Evolutionary conservation across 2,329 filamentous ascomycete genomes (phyloP).

Genomic region (Penicillium aurantiogriseum): DNA sequence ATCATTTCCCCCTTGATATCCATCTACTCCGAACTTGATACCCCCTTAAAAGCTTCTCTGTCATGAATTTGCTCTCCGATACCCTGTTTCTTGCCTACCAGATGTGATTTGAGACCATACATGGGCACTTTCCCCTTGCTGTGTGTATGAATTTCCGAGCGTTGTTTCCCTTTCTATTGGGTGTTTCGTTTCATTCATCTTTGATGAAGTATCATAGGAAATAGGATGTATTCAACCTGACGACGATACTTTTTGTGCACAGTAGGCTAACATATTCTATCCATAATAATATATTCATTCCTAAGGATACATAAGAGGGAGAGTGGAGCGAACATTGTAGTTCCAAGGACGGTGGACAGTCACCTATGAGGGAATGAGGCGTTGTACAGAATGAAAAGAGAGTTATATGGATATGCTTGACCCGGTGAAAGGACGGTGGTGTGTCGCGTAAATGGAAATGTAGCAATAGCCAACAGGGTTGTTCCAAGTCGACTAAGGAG

Average conservation of each 20-base stretch:
- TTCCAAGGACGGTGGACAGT: background rate
- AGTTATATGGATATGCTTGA: background rate
- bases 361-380: background rate
- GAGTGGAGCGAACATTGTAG: background rate
- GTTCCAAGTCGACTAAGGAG: background rate
- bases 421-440: background rate
- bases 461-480: background rate
- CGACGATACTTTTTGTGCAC: background rate
- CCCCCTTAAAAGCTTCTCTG: conserved; percentile 2
- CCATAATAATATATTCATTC: background rate
- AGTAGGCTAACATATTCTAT: background rate
- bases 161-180: background rate
- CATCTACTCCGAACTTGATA: conserved; percentile 14
- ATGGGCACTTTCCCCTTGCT: background rate
- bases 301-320: conserved; percentile 14
- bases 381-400: background rate
- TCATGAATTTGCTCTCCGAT: conserved; percentile 13
- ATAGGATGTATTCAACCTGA: background rate
- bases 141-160: background rate
- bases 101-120: background rate
- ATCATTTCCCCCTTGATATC: background rate
- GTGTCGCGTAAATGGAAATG: background rate
- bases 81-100: conserved; percentile 9
- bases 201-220: background rate
- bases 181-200: background rate